Evolutionary conservation across 768 basidiomycete genomes (phyloP).

Genomic region (Mrakia blollopis): DNA sequence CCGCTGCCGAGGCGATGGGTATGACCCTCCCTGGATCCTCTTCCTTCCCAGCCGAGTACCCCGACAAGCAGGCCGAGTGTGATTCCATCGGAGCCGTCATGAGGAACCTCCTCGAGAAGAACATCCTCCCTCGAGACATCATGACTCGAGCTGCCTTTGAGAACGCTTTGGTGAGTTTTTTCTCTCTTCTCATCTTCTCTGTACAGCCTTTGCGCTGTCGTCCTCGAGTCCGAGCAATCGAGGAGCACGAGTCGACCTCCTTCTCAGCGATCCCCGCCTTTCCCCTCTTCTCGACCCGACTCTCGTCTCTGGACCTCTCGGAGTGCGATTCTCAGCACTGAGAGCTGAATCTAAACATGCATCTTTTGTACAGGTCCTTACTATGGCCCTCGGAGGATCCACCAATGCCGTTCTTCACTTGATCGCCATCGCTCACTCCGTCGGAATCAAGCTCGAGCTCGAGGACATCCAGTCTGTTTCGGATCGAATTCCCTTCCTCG

Average conservation of each 20-base stretch:
- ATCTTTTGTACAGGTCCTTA: conserved; percentile 62
- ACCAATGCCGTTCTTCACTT: conserved; percentile 97
- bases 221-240: no score
- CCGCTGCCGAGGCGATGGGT: conserved; percentile 87
- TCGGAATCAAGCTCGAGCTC: conserved; percentile 77
- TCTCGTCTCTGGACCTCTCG: no score
- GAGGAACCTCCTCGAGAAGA: conserved; percentile 79
- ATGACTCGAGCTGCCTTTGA: conserved; percentile 97
- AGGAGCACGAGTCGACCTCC: no score
- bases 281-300: no score
- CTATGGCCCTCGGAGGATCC: conserved; percentile 95
- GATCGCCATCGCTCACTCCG: conserved; percentile 93
- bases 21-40: conserved; percentile 98
- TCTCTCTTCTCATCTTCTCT: not conserved
- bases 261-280: no score
- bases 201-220: no score
- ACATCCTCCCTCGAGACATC: conserved; percentile 88
- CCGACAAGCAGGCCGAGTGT: conserved; percentile 82
- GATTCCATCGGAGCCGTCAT: conserved; percentile 73
- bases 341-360: not conserved
- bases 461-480: conserved; percentile 94
- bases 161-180: conserved; percentile 77
- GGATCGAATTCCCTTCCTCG: conserved; percentile 87
- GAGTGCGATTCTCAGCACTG: no score
- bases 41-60: conserved; percentile 87